Percentiles rank a stretch among this genome's conserved stretches.
phyloP scores from a whole-genome alignment of 352 stramenopile species.

The Discostella stelligera region DNA sequence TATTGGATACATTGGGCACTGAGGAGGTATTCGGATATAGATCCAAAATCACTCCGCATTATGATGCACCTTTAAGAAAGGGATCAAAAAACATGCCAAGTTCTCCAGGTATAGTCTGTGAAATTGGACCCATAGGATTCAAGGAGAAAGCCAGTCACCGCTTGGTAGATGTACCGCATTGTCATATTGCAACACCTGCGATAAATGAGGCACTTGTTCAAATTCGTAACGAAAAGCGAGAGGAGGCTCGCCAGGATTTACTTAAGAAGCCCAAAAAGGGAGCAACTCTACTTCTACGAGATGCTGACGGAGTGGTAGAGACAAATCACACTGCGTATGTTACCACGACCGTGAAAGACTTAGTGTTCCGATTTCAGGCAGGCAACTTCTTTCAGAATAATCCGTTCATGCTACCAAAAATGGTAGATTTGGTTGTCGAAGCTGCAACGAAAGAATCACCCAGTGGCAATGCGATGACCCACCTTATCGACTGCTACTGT shows the following conservation, averaged over 20 bases:
- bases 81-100: slow-evolving; percentile 32
- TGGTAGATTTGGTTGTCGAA: slow-evolving; percentile 78
- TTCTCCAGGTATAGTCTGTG: slow-evolving; percentile 20
- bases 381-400: slow-evolving; percentile 90
- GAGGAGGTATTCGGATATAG: slow-evolving; percentile 82
- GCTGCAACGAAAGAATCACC: slow-evolving; percentile 35
- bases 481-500: slow-evolving; percentile 88
- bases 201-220: slow-evolving; percentile 79
- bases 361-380: slow-evolving; percentile 83
- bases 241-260: slow-evolving; percentile 46
- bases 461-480: slow-evolving; percentile 59
- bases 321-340: slow-evolving; percentile 75
- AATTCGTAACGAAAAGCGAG: slow-evolving; percentile 55
- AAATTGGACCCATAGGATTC: slow-evolving; percentile 80
- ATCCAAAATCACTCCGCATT: slow-evolving; percentile 84
- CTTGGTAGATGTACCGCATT: slow-evolving; percentile 85
- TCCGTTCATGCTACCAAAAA: slow-evolving; percentile 77
- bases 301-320: slow-evolving; percentile 76
- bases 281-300: slow-evolving; percentile 84
- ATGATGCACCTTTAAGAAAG: slow-evolving; percentile 77
- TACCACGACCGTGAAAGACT: slow-evolving; percentile 61
- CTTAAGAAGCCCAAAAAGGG: slow-evolving; percentile 75
- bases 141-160: slow-evolving; percentile 65
- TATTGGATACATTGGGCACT: slow-evolving; percentile 79
- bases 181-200: slow-evolving; percentile 84